phyloP scores from a whole-genome alignment of 495 filamentous ascomycete species.

The Amorphotheca resinae region DNA sequence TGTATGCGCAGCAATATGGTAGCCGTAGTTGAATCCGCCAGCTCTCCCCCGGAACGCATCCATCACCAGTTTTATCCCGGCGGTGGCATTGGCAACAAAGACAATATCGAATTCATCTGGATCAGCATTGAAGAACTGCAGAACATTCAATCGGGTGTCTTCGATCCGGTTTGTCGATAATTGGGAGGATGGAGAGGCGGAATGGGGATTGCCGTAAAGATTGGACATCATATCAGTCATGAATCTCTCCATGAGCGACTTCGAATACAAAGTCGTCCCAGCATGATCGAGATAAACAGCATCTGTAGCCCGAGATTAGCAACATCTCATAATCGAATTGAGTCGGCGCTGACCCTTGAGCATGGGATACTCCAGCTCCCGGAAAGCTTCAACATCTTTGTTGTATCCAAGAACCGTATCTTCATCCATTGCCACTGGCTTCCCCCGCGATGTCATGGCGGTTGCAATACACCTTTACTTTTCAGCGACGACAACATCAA shows the following conservation, averaged over 20 bases:
- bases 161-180: slow-evolving; percentile 62
- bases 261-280: slow-evolving; percentile 70
- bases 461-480: slow-evolving; percentile 2
- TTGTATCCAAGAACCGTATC: slow-evolving; percentile 43
- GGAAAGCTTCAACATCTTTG: slow-evolving; percentile 49
- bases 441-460: slow-evolving; percentile 3
- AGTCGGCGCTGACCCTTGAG: slow-evolving; percentile 47
- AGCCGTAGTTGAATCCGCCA: slow-evolving; percentile 66
- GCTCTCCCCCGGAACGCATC: slow-evolving; percentile 56
- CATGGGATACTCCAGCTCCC: slow-evolving; percentile 69
- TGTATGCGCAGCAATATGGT: slow-evolving; percentile 50
- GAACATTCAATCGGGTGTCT: slow-evolving; percentile 55
- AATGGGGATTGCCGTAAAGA: slow-evolving; percentile 88
- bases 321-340: background rate
- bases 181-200: slow-evolving; percentile 70
- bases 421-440: slow-evolving; percentile 7
- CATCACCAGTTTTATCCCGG: slow-evolving; percentile 73
- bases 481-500: slow-evolving; percentile 8
- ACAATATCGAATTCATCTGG: slow-evolving; percentile 76
- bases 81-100: slow-evolving; percentile 88
- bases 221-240: slow-evolving; percentile 60
- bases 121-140: slow-evolving; percentile 75
- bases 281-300: slow-evolving; percentile 88
- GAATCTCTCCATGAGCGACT: slow-evolving; percentile 70
- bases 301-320: slow-evolving; percentile 30